These are phyloP conservation scores for Durotheca rogersii DNA, from an alignment of 495 filamentous ascomycete species.

Conservation along the genomic window DNA sequence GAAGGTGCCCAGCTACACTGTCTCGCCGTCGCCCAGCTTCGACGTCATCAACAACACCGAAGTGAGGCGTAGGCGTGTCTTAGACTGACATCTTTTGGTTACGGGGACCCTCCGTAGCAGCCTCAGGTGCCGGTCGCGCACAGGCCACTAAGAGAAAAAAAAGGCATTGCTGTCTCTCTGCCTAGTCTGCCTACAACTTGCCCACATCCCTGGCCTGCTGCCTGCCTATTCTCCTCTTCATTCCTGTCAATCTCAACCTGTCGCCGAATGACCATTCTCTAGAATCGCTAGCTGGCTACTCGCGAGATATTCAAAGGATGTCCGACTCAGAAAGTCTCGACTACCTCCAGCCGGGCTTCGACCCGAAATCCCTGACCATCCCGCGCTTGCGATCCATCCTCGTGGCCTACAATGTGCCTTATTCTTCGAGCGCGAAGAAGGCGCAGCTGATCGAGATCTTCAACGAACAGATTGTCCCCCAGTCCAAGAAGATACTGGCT, in stretches of 20 bases:
- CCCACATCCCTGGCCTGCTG: too few species aligned
- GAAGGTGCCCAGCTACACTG: not conserved
- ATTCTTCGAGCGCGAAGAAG: slow-evolving; percentile 83
- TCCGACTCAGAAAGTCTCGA: slow-evolving; percentile 65
- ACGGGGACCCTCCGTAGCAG: too few species aligned
- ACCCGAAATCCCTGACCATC: slow-evolving; percentile 78
- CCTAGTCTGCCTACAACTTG: too few species aligned
- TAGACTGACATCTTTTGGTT: too few species aligned
- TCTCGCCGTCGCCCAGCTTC: not conserved
- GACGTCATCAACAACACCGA: not conserved
- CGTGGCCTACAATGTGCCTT: slow-evolving; percentile 78
- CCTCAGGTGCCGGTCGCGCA: not conserved
- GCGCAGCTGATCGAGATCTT: slow-evolving; percentile 80
- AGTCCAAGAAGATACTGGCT: slow-evolving; percentile 71
- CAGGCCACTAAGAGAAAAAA: not conserved
- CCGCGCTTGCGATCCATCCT: slow-evolving; percentile 86
- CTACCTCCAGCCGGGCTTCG: slow-evolving; percentile 82
- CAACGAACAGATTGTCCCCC: slow-evolving; percentile 73
- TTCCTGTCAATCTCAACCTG: not conserved
- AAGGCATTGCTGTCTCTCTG: not conserved
- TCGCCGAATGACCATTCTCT: too few species aligned
- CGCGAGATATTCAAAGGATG: slow-evolving; percentile 50
- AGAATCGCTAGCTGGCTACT: not conserved
- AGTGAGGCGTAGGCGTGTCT: too few species aligned
- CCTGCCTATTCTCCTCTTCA: not conserved